These are phyloP conservation scores for Clavispora santaluciae DNA, from an alignment of 805 yeast species.

Conservation along the genomic window DNA sequence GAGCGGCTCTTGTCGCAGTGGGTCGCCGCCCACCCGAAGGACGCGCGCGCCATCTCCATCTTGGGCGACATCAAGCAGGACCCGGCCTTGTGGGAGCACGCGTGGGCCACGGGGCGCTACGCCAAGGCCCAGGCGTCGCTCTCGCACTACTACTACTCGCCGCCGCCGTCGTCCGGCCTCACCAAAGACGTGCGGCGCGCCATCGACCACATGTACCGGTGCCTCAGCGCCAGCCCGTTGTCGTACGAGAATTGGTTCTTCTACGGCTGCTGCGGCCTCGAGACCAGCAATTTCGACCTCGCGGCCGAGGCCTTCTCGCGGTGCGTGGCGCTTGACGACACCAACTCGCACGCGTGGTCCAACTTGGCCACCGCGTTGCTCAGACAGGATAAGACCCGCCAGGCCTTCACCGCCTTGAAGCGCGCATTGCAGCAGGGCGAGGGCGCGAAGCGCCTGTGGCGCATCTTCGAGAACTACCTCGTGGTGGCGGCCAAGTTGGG, in stretches of 20 bases:
- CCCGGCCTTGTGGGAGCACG: slow-evolving; percentile 71
- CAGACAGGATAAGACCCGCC: slow-evolving; percentile 57
- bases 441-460: slow-evolving; percentile 70
- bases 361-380: slow-evolving; percentile 80
- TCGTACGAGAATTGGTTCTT: slow-evolving; percentile 83
- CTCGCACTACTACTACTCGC: slow-evolving; percentile 64
- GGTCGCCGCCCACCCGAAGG: slow-evolving; percentile 55
- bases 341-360: slow-evolving; percentile 83
- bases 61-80: slow-evolving; percentile 81
- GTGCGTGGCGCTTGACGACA: slow-evolving; percentile 80
- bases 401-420: slow-evolving; percentile 81
- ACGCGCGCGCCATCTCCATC: slow-evolving; percentile 78
- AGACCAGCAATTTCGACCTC: slow-evolving; percentile 59
- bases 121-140: slow-evolving; percentile 82
- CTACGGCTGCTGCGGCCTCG: slow-evolving; percentile 88
- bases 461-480: slow-evolving; percentile 83
- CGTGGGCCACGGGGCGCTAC: slow-evolving; percentile 84
- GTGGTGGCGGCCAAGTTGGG: slow-evolving; percentile 73
- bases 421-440: slow-evolving; percentile 70
- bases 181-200: slow-evolving; percentile 49
- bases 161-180: slow-evolving; percentile 53
- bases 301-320: slow-evolving; percentile 92
- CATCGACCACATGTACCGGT: slow-evolving; percentile 66
- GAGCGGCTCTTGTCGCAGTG: slow-evolving; percentile 51
- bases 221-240: slow-evolving; percentile 68